Base-by-base conservation (phyloP, 129 eudicot species). In the Tanacetum coccineum region DNA sequence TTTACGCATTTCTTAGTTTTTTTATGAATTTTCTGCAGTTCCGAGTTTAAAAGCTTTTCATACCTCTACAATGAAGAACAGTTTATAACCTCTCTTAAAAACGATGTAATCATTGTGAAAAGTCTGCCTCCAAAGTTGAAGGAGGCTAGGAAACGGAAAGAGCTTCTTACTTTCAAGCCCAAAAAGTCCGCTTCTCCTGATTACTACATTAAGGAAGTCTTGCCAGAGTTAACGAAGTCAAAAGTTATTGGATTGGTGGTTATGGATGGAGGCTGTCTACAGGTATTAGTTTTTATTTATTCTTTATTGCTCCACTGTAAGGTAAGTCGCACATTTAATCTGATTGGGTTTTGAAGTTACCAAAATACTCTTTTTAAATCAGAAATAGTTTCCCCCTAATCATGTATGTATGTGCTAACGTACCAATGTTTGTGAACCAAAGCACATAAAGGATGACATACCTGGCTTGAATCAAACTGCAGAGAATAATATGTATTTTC, bases 221-320 rank as follows among this genome's bases (percentile, higher is more conserved):
- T 93, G 72, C 95, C 96, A 6, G 74, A 82, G 72, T 78, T 93
- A 61, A 93, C 76, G 80, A 81, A 80, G 72, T 70, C 83, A 21
- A 86, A 89, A 81, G 90, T 86, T 75, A 73, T 88, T 72, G 98
- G 96, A 70, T 73, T 93, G 64, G 81, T 86, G 80, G 51, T 93
- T 62, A 63, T 79, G 46, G 90, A 88, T 70, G 98, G 98, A 66
- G 90, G 96, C 68, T 86, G 98, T 80, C 80, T 93, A 39, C 95
- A 93, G 96, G 98, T 93, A 75, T 45, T 39, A 13, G 8, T 64
- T 51, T 64, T 44, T 17, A 9, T 58, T 11, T 32, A 70, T 55
- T 54, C 59, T 55, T 53, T 36, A 3, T 17, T 72, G 22, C 22
- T 36, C 36, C 13, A 73, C 32, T 39, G 12, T 73, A 53, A 73